phyloP scores from a whole-genome alignment of 1,284 basidiomycete genomes.

The Bondarzewia mesenterica region DNA sequence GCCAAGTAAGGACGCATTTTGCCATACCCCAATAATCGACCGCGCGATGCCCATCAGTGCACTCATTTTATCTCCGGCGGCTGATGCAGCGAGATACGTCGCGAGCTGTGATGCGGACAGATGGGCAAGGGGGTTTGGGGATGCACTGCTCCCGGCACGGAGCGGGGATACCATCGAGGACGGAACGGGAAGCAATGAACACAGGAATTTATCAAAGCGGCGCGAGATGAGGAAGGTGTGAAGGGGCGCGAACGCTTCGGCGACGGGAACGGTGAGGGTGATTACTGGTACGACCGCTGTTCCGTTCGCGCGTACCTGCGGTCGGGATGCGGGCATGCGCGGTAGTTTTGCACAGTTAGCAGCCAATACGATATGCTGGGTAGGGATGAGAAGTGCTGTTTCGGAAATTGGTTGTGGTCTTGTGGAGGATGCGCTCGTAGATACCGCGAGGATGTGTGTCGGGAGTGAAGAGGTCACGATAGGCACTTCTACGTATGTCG shows the following conservation, averaged over 20 bases:
- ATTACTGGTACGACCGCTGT: constrained; percentile 50
- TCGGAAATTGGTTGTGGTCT: constrained; percentile 27
- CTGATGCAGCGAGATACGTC: constrained; percentile 33
- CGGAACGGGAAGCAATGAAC: constrained; percentile 51
- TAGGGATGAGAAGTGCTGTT: constrained; percentile 35
- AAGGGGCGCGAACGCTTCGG: constrained; percentile 55
- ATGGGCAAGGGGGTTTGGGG: constrained; percentile 35
- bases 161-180: constrained; percentile 35
- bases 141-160: constrained; percentile 27
- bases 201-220: constrained; percentile 41
- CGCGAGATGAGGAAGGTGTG: constrained; percentile 62
- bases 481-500: constrained; percentile 19
- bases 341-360: constrained; percentile 53
- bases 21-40: constrained; percentile 69
- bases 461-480: constrained; percentile 27
- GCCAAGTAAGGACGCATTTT: constrained; percentile 63
- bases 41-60: constrained; percentile 47
- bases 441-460: constrained; percentile 52
- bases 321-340: constrained; percentile 32
- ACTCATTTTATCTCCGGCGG: constrained; percentile 34
- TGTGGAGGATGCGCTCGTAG: constrained; percentile 20
- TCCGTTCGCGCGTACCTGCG: constrained; percentile 23
- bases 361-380: constrained; percentile 51
- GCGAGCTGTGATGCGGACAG: constrained; percentile 42
- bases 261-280: constrained; percentile 58